Evolutionary conservation across 352 stramenopile genomes (phyloP), one percentile per base, ranked within the genome.

Genomic region (Pilasporangium apinafurcum): DNA sequence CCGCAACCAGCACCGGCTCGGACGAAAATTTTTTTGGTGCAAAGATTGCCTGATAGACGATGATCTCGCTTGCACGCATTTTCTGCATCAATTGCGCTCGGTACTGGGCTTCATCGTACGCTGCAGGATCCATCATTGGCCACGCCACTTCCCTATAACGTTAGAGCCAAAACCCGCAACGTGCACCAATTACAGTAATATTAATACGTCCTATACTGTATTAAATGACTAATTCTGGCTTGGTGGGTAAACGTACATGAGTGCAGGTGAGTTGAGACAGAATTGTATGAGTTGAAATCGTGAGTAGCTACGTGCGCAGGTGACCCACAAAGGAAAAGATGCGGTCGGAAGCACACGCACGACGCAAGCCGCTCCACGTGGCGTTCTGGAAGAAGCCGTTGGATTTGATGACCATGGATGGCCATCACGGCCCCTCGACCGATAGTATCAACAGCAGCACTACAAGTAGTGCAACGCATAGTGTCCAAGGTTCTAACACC

Each of bases 301-400:
- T 21, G 25, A 21, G 34, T 39, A 21, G 17, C 17, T 24, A n/a
- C 34, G 8, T 4, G 3, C 9, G 33, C 33, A 38, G 33, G 8
- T 25, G 33, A 38, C 33, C 51, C n/a, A n/a, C n/a, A n/a, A n/a
- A n/a, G n/a, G n/a, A n/a, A n/a, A n/a, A n/a, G n/a, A n/a, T n/a
- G n/a, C n/a, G n/a, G n/a, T n/a, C n/a, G n/a, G n/a, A n/a, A n/a
- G n/a, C n/a, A n/a, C n/a, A n/a, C n/a, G n/a, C n/a, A n/a, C n/a
- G n/a, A n/a, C n/a, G n/a, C n/a, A n/a, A n/a, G n/a, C n/a, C n/a
- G 22, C 43, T 87, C 9, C 62, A 43, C 14, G 54, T 88, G 6
- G 76, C 76, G n/a, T 86, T 86, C 47, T 89, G 76, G 76, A 66
- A 71, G 37, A 89, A 89, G 48, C 76, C 76, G 37, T 59, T 86